Conservation (phyloP, 169 alveolate genomes). For the Plasmodium gallinaceum region DNA sequence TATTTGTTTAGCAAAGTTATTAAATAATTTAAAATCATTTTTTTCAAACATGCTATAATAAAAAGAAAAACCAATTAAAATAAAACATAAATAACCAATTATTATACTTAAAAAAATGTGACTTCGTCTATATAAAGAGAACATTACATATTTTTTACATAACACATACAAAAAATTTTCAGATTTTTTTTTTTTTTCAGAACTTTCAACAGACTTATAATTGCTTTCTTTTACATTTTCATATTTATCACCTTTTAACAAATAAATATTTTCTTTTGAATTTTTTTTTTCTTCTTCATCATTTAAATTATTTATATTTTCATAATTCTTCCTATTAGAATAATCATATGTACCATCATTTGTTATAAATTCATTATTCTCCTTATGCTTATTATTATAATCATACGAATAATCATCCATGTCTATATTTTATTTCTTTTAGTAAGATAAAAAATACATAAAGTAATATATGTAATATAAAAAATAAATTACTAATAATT, state of each 20-base stretch:
- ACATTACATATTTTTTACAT: conserved; percentile 41
- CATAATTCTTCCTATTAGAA: not conserved
- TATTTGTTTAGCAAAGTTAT: not conserved
- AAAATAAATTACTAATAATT: no score
- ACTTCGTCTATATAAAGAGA: conserved; percentile 11
- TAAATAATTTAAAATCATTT: not conserved
- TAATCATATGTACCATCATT: no score
- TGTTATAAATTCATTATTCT: no score
- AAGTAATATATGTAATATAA: no score
- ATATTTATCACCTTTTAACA: not conserved
- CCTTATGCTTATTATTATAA: no score
- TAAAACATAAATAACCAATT: conserved; percentile 18
- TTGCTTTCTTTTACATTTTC: not conserved
- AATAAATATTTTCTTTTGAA: not conserved
- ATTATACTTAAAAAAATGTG: conserved; percentile 20
- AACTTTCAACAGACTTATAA: not conserved
- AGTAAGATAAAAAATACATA: no score
- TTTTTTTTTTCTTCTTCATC: not conserved
- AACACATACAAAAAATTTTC: conserved; percentile 18
- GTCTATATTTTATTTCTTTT: no score
- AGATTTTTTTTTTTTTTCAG: not conserved
- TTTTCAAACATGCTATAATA: conserved; percentile 16
- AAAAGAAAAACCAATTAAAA: conserved; percentile 19
- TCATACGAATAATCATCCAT: no score
- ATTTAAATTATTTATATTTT: not conserved